These are phyloP conservation scores for Pseudoturritis turrita DNA, from an alignment of 345 rosid genomes.

Conservation along the genomic window DNA sequence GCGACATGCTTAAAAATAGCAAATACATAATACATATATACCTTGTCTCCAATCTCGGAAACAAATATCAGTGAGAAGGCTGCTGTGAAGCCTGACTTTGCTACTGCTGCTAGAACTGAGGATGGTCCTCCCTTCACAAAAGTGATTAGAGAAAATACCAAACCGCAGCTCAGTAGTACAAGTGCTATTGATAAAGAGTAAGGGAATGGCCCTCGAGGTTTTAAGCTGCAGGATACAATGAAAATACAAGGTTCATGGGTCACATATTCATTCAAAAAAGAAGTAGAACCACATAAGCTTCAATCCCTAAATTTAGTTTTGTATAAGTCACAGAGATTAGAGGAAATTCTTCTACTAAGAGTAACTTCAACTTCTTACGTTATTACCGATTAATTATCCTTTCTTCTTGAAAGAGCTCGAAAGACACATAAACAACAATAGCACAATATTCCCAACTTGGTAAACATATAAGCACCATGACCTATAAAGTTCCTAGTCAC, in stretches of 20 bases:
- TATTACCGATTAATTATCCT: not conserved
- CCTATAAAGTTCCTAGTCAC: not conserved
- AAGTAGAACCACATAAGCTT: not conserved
- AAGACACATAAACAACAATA: not conserved
- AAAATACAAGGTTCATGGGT: not conserved
- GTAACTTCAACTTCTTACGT: not conserved
- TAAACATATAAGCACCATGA: not conserved
- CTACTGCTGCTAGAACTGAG: constrained; percentile 67
- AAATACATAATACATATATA: constrained; percentile 4
- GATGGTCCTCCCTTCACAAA: constrained; percentile 76
- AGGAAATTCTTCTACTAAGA: not conserved
- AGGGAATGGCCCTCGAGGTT: constrained; percentile 55
- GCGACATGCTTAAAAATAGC: not conserved
- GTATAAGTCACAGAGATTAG: not conserved
- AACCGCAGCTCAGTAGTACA: constrained; percentile 66
- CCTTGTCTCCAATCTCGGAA: constrained; percentile 99
- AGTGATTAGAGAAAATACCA: constrained; percentile 64
- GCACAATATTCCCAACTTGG: not conserved
- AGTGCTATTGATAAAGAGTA: constrained; percentile 71
- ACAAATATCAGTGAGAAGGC: constrained; percentile 94
- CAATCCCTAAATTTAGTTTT: not conserved
- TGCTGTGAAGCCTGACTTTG: constrained; percentile 97
- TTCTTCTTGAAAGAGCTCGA: not conserved
- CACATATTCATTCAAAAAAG: not conserved
- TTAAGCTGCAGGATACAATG: constrained; percentile 50